A percentile compares a stretch with the other conserved stretches of the same genome.
Conservation (phyloP, 1,139 yeast genomes). For the Debaryomyces sp. region DNA sequence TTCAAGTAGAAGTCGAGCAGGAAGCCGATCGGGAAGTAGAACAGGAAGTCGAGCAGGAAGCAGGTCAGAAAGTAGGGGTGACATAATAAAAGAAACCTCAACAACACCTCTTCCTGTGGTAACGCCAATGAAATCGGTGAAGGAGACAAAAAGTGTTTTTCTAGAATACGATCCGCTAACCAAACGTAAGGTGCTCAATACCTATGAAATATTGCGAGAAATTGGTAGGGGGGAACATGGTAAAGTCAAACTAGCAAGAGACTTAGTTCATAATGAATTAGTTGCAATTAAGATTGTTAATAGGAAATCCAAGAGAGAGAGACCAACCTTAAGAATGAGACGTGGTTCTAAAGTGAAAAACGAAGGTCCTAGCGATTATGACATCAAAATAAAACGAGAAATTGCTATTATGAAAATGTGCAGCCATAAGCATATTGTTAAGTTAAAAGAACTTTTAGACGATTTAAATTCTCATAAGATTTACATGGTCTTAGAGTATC, state of each 20-base stretch:
- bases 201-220: conserved; percentile 86
- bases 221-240: conserved; percentile 98
- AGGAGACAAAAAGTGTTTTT: conserved; percentile 80
- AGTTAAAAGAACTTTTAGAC: conserved; percentile 85
- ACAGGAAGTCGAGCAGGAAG: not conserved
- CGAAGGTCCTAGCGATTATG: conserved; percentile 38
- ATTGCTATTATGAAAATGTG: conserved; percentile 97
- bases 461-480: conserved; percentile 83
- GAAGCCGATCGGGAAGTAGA: not conserved
- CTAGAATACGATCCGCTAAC: conserved; percentile 90
- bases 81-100: not conserved
- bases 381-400: conserved; percentile 81
- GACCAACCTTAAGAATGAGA: conserved; percentile 59
- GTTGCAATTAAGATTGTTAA: conserved; percentile 95
- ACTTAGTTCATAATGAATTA: conserved; percentile 64
- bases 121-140: conserved; percentile 43
- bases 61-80: not conserved
- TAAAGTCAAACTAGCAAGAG: conserved; percentile 88
- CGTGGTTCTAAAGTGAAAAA: conserved; percentile 20
- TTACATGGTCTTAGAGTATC: conserved; percentile 85
- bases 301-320: conserved; percentile 58
- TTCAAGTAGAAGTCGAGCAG: not conserved
- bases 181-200: conserved; percentile 80
- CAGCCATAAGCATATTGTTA: conserved; percentile 87
- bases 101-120: not conserved